phyloP scores from a whole-genome alignment of 1,139 yeast genomes.

The Blastobotrys aristatus region DNA sequence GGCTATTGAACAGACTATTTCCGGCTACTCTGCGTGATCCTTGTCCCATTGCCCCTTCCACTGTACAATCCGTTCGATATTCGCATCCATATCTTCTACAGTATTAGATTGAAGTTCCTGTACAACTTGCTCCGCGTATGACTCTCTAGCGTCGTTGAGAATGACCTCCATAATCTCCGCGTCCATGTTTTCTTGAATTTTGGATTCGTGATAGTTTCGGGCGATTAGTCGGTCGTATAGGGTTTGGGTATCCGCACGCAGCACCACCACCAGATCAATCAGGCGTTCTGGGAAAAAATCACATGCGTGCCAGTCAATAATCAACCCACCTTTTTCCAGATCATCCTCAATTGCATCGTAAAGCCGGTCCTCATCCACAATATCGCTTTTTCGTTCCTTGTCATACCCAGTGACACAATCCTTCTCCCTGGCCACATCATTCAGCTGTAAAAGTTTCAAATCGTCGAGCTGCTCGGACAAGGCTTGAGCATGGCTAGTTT shows the following conservation, averaged over 20 bases:
- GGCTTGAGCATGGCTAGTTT: conserved; percentile 73
- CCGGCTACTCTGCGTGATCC: conserved; percentile 16
- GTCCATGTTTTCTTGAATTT: conserved; percentile 86
- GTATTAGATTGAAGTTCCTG: conserved; percentile 70
- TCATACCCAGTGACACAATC: conserved; percentile 81
- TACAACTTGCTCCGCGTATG: conserved; percentile 73
- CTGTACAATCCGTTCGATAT: conserved; percentile 63
- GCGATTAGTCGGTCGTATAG: conserved; percentile 70
- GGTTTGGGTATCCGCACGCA: conserved; percentile 66
- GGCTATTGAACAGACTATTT: conserved; percentile 37
- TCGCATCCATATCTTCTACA: conserved; percentile 72
- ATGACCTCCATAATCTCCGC: conserved; percentile 97
- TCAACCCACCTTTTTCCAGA: conserved; percentile 74
- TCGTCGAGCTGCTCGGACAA: conserved; percentile 49
- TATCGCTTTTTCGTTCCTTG: conserved; percentile 74
- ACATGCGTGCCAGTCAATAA: conserved; percentile 97
- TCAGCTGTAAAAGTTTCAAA: conserved; percentile 60
- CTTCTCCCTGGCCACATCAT: conserved; percentile 75
- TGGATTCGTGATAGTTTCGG: conserved; percentile 65
- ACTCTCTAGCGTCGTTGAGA: conserved; percentile 77
- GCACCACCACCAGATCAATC: conserved; percentile 86
- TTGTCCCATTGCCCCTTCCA: conserved; percentile 75
- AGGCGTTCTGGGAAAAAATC: conserved; percentile 91
- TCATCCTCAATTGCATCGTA: conserved; percentile 76
- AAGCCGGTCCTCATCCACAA: conserved; percentile 85